These are phyloP conservation scores for Cadophora gregata DNA, from an alignment of 2,329 filamentous ascomycete species.

Conservation along the genomic window DNA sequence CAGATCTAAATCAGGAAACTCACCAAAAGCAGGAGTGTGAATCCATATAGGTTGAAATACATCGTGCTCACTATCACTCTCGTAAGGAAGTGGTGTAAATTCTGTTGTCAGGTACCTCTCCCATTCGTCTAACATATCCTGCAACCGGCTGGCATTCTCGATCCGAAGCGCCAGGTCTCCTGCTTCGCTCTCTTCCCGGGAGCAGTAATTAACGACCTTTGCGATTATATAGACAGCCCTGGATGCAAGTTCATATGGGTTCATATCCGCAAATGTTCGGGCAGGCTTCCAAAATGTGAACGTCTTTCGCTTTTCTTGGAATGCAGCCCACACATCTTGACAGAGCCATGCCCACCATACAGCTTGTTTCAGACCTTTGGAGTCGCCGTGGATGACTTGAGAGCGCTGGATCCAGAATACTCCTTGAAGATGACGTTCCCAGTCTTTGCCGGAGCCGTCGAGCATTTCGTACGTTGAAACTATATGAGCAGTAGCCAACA, in stretches of 20 bases:
- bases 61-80: constrained; percentile 33
- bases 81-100: constrained; percentile 49
- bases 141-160: constrained; percentile 51
- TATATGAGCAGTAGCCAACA: constrained; percentile 63
- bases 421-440: constrained; percentile 68
- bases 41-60: constrained; percentile 58
- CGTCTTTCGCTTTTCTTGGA: constrained; percentile 60
- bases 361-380: constrained; percentile 59
- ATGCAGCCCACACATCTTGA: constrained; percentile 71
- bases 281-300: constrained; percentile 65
- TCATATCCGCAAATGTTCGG: constrained; percentile 54
- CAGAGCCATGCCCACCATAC: constrained; percentile 71
- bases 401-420: constrained; percentile 71
- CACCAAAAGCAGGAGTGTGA: constrained; percentile 53
- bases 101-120: constrained; percentile 41
- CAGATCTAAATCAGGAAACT: not conserved
- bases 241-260: constrained; percentile 59
- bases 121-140: constrained; percentile 58
- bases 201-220: constrained; percentile 63
- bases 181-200: constrained; percentile 54
- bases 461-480: constrained; percentile 72
- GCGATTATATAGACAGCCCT: constrained; percentile 61
- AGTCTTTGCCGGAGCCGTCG: constrained; percentile 58
- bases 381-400: constrained; percentile 64
- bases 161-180: constrained; percentile 51